Conservation (phyloP, 2,329 filamentous ascomycete species). For the Beauveria brongniartii region DNA sequence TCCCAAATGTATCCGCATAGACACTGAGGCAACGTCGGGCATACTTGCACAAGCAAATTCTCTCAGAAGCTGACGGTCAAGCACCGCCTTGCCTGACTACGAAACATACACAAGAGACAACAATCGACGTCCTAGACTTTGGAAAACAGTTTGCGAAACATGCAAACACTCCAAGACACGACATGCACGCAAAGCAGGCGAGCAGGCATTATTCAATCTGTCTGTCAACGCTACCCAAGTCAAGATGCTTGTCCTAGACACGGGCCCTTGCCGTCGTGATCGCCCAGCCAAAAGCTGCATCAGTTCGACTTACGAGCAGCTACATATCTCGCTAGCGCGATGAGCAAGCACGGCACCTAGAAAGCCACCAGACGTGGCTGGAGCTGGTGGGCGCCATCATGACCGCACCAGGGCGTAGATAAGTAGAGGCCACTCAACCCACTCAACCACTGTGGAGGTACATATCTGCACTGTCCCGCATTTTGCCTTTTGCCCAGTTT, state of each 20-base stretch:
- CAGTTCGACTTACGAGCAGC: not conserved
- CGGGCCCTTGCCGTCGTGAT: not conserved
- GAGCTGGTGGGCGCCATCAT: not conserved
- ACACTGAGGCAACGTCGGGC: not conserved
- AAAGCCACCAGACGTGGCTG: not conserved
- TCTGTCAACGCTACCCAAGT: too few species aligned
- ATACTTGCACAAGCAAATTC: not conserved
- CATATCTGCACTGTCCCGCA: too few species aligned
- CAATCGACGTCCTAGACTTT: too few species aligned
- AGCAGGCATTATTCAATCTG: too few species aligned
- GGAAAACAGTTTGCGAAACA: not conserved
- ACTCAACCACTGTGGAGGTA: too few species aligned
- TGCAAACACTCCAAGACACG: not conserved
- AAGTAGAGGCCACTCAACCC: too few species aligned
- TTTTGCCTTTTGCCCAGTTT: not conserved
- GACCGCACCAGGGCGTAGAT: not conserved
- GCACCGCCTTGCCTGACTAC: not conserved
- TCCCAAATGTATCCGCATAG: not conserved
- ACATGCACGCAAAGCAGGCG: not conserved
- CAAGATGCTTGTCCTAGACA: not conserved
- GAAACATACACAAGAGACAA: not conserved
- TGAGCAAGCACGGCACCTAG: not conserved
- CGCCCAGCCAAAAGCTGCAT: not conserved
- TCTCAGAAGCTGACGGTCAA: not conserved
- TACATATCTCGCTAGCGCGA: not conserved